Evolutionary conservation across 1,284 basidiomycete species (phyloP).

Genomic region (Anthracocystis setariae): DNA sequence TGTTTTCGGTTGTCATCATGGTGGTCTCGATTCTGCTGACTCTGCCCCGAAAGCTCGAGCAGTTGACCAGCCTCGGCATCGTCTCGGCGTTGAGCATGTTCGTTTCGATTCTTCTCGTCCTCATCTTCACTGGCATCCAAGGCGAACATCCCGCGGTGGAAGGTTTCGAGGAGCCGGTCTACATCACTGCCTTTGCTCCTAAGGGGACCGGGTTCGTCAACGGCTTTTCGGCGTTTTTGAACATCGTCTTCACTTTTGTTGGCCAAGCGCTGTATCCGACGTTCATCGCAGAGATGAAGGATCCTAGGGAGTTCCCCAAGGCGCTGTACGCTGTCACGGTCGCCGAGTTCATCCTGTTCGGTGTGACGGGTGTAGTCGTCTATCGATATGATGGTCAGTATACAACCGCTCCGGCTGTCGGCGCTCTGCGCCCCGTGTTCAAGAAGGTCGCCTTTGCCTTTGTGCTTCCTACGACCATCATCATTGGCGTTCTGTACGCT

Average conservation of each 20-base stretch:
- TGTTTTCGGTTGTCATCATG: conserved; percentile 70
- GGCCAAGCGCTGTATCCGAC: conserved; percentile 72
- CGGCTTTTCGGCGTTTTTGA: conserved; percentile 70
- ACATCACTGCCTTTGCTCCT: conserved; percentile 56
- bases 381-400: conserved; percentile 72
- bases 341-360: conserved; percentile 74
- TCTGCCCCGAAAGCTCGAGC: conserved; percentile 58
- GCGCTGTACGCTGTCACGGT: conserved; percentile 70
- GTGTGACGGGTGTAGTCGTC: conserved; percentile 72
- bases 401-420: conserved; percentile 58
- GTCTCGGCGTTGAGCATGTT: conserved; percentile 60
- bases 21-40: conserved; percentile 54
- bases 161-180: conserved; percentile 39
- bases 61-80: conserved; percentile 58
- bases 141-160: conserved; percentile 46
- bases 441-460: conserved; percentile 65
- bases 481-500: conserved; percentile 67
- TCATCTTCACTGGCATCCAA: conserved; percentile 56
- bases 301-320: conserved; percentile 76
- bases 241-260: conserved; percentile 74
- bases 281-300: conserved; percentile 74
- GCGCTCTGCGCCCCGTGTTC: conserved; percentile 46
- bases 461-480: conserved; percentile 65
- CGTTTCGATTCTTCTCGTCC: conserved; percentile 55
- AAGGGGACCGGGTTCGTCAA: conserved; percentile 73